Conservation (phyloP, 371 early-diverging fungal genomes). For the Cokeromyces recurvatus region DNA sequence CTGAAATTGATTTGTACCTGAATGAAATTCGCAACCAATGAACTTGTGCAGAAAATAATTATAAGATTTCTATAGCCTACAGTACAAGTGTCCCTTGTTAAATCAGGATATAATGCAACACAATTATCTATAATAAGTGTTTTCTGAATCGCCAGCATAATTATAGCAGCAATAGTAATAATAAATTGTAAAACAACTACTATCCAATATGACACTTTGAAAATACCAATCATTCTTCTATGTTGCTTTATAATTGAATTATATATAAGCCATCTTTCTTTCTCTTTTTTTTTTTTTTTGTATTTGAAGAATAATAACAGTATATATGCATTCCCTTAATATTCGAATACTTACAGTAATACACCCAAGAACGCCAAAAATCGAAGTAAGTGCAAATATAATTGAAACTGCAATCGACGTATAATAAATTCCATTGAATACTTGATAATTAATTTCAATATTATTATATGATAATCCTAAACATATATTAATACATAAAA, state of each 20-base stretch:
- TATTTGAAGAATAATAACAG: no score
- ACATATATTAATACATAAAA: not conserved
- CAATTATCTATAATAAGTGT: slow-evolving; percentile 6
- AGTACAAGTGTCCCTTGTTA: slow-evolving; percentile 10
- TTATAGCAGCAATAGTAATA: slow-evolving; percentile 11
- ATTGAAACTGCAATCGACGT: slow-evolving; percentile 16
- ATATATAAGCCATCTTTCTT: not conserved
- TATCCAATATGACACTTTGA: slow-evolving; percentile 21
- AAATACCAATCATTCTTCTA: slow-evolving; percentile 18
- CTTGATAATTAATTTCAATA: not conserved
- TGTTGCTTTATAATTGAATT: slow-evolving; percentile 24
- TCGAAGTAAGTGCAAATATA: slow-evolving; percentile 19
- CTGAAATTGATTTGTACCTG: slow-evolving; percentile 14
- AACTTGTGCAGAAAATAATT: slow-evolving; percentile 3
- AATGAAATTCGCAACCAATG: slow-evolving; percentile 10
- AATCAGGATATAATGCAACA: slow-evolving; percentile 1
- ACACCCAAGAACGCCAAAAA: slow-evolving; percentile 26
- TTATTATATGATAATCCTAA: not conserved
- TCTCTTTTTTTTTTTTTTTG: not conserved
- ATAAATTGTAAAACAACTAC: slow-evolving; percentile 11
- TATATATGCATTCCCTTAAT: no score
- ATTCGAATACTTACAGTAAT: slow-evolving; percentile 14
- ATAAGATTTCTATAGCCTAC: slow-evolving; percentile 9
- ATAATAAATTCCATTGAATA: slow-evolving; percentile 10
- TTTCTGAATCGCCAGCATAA: slow-evolving; percentile 10